Evolutionary conservation across 2,329 filamentous ascomycete genomes (phyloP), one percentile per base, ranked within the genome.

Genomic region (Nigrospora sphaerica): DNA sequence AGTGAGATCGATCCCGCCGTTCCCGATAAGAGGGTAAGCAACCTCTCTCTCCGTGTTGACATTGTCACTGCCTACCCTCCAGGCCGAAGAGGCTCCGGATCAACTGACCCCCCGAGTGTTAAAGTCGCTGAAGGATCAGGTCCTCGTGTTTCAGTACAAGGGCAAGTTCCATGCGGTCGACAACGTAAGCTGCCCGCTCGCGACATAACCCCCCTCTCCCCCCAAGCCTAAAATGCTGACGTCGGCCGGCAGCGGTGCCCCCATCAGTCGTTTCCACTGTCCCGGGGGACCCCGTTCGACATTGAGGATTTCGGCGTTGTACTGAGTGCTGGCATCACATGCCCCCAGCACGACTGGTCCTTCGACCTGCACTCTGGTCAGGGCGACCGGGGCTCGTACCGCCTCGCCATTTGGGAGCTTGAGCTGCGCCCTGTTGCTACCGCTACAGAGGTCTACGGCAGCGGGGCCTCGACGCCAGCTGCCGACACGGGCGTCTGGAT

Each of bases 221-320:
- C 1, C 31, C 12, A 10, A 7, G 16, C 16, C 14, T 4, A 23
- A 33, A 12, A 14, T 16, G n/a, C 18, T 43, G 23, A 41, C 36
- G 10, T 32, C 3, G n/a, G 31, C 16, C 40, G 13, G 10, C 49
- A 84, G 80, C 70, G 74, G 70, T 88, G 84, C 48, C 84, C 84
- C 1, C 84, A 88, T 54, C 80, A 77, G 1, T 76, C 81, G 0
- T 87, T 77, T 47, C 83, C 84, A 0, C 70, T 88, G 2, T 85
- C 81, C 0, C 72, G 77, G 38, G 82, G 80, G 0, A 74, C 64
- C 0, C 69, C 81, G 0, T 86, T 86, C 48, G 84, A 88, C 45
- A 86, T 88, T 54, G 84, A 88, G 53, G 84, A 88, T 49, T 88
- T 86, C 57, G 83, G 84, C 0, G 65, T 85, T 3, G 69, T 74